These are phyloP conservation scores for Pneumocystis wakefieldiae DNA, from an alignment of 1,139 yeast species.

Conservation along the genomic window DNA sequence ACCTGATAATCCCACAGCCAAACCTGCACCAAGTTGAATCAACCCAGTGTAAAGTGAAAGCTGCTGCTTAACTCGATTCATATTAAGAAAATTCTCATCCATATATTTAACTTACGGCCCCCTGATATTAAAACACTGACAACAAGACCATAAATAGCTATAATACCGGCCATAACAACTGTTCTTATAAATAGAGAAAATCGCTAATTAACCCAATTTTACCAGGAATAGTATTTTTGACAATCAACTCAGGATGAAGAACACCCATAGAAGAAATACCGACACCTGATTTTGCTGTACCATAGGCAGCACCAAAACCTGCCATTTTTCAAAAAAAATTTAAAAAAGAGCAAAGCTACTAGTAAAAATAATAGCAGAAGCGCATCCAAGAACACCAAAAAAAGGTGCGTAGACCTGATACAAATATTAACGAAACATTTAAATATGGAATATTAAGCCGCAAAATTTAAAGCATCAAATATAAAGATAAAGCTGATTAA, in stretches of 20 bases:
- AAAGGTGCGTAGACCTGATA: conserved; percentile 37
- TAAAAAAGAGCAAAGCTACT: background rate
- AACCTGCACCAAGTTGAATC: conserved; percentile 92
- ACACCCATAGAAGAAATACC: conserved; percentile 99
- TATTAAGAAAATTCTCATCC: conserved; percentile 19
- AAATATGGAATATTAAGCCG: too few species aligned
- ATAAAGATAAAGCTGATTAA: too few species aligned
- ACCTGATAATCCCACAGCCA: conserved; percentile 91
- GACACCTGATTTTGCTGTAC: conserved; percentile 95
- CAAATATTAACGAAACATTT: background rate
- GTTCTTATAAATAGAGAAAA: too few species aligned
- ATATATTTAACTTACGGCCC: conserved; percentile 6
- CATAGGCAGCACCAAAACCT: conserved; percentile 75
- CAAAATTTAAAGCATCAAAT: too few species aligned
- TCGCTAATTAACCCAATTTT: background rate
- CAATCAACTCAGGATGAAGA: conserved; percentile 70
- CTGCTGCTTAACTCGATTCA: conserved; percentile 44
- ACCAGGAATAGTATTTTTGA: conserved; percentile 14
- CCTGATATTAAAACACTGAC: conserved; percentile 94
- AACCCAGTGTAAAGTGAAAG: conserved; percentile 88
- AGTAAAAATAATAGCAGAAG: conserved; percentile 96
- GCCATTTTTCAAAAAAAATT: background rate
- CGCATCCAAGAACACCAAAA: conserved; percentile 97
- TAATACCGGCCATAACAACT: conserved; percentile 85
- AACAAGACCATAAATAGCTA: conserved; percentile 90